These are phyloP conservation scores for Dendrobium chrysotoxum DNA, from an alignment of 106 monocot genomes.

Conservation along the genomic window DNA sequence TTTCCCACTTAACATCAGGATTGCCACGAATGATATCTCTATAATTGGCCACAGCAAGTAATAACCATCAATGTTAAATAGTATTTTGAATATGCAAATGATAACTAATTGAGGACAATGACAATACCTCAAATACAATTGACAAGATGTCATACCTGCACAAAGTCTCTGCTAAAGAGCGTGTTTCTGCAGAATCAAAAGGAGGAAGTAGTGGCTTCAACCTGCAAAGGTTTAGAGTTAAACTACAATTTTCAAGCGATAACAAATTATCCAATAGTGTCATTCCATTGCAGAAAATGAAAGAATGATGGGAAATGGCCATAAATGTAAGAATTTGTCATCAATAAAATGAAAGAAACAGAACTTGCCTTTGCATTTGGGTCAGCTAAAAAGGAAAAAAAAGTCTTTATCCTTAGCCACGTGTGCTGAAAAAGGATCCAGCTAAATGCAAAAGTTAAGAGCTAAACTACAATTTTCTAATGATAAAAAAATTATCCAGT, in stretches of 20 bases:
- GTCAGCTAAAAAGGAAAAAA: background rate
- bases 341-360: background rate
- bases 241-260: background rate
- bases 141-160: constrained; percentile 37
- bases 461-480: no score
- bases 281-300: background rate
- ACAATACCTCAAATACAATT: background rate
- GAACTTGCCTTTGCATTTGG: background rate
- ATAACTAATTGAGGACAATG: background rate
- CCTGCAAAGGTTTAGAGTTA: constrained; percentile 25
- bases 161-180: constrained; percentile 58
- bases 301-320: background rate
- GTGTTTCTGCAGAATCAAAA: constrained; percentile 65
- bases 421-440: background rate
- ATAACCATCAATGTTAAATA: background rate
- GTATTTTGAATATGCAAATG: background rate
- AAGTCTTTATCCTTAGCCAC: background rate
- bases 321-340: background rate
- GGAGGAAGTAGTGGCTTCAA: constrained; percentile 53
- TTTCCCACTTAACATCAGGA: constrained; percentile 99
- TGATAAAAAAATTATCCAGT: no score
- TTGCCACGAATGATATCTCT: constrained; percentile 91
- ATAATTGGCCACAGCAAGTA: background rate
- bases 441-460: no score
- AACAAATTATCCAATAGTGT: background rate